Conservation (phyloP, 805 yeast genomes). For the Spathaspora boniae region DNA sequence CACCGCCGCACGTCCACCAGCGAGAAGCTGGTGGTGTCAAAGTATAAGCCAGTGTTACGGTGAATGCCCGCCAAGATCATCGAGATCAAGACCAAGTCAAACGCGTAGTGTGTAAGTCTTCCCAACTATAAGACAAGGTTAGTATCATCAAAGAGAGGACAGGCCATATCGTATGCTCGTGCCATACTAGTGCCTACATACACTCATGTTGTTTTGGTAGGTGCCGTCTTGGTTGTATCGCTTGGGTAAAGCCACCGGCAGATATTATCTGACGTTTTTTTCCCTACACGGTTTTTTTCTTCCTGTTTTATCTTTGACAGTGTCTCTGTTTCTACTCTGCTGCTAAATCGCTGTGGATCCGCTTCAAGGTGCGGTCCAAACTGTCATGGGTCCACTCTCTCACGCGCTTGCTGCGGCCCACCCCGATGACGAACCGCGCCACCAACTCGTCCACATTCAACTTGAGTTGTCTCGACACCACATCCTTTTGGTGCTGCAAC, state of each 20-base stretch:
- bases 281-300: too few relatives aligned
- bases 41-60: constrained; percentile 71
- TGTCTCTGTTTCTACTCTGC: too few relatives aligned
- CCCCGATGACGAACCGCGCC: constrained; percentile 40
- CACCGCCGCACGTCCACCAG: constrained; percentile 44
- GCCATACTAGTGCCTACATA: constrained; percentile 4
- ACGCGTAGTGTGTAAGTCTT: constrained; percentile 62
- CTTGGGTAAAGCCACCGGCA: too few relatives aligned
- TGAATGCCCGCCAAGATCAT: constrained; percentile 83
- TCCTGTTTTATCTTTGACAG: too few relatives aligned
- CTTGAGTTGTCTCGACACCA: constrained; percentile 25
- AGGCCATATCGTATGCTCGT: not conserved
- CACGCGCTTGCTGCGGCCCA: constrained; percentile 49
- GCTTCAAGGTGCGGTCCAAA: constrained; percentile 41
- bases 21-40: constrained; percentile 49
- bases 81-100: constrained; percentile 77
- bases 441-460: constrained; percentile 46
- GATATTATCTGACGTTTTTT: too few relatives aligned
- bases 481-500: constrained; percentile 11
- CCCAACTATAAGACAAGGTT: constrained; percentile 43
- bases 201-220: constrained; percentile 6
- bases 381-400: constrained; percentile 61
- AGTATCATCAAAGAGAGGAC: too few relatives aligned
- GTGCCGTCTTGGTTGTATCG: too few relatives aligned
- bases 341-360: constrained; percentile 22